Evolutionary conservation across 768 basidiomycete species (phyloP), one percentile per base, ranked within the genome.

Genomic region (Xerocomellus dryophilus): DNA sequence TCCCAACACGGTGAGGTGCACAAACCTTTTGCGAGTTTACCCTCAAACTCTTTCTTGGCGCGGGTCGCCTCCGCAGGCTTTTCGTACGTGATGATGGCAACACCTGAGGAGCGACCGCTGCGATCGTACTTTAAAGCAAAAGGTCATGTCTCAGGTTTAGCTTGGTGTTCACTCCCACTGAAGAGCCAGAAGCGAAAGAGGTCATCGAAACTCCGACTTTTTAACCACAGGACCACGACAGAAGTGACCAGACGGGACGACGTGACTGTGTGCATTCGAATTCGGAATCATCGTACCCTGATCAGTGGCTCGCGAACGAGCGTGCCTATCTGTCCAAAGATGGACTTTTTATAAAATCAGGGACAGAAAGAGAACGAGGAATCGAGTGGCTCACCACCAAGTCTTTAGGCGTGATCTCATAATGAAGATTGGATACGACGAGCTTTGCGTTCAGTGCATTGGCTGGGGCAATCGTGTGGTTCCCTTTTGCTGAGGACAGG

Each of bases 261-360:
- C 51, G 58, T 62, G 66, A 70, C 61, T 54, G 60, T 39, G 60
- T 69, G 68, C 60, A 70, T 68, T 71, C 68, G 68, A 71, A 76
- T 66, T 73, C 72, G 74, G 75, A 74, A 69, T 66, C 70, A 71
- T 80, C 93, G 87, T 93, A 96, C 93, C 88, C 89, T 91, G 73
- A 96, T 93, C 72, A 84, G 75, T 76, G 93, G 93, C 80, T 93
- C 91, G 73, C 91, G 86, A 67, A 91, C 81, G 73, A 96, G 84
- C 76, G 90, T 91, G 77, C 93, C 93, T 73, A 91, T 86, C 70
- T 89, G 84, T 66, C 91, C 89, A 80, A 95, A 96, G 63, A 95
- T 92, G 73, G 81, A 79, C 92, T 95, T 63, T 4, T 10, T 11
- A 48, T 20, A 41, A 44, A 36, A 42, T 62, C 20, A 59, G 59